phyloP scores from a whole-genome alignment of 306 rosid genomes.

The Vigna angularis region DNA sequence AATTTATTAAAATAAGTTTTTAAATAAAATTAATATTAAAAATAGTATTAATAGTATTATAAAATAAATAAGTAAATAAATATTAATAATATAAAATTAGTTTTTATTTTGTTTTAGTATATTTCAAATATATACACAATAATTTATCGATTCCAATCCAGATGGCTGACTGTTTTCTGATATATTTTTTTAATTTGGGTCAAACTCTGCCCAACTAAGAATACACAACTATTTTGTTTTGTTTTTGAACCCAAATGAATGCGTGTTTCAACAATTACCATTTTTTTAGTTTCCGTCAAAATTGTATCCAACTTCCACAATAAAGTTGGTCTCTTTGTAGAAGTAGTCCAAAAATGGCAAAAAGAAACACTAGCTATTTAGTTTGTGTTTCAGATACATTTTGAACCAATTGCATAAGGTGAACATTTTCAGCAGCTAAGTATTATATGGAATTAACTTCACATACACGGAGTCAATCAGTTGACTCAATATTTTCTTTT shows the following conservation, averaged over 20 bases:
- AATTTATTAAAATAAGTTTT: no score
- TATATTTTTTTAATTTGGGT: no score
- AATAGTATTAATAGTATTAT: no score
- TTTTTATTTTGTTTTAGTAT: no score
- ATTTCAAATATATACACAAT: no score
- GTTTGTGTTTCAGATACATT: background rate
- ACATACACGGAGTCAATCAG: background rate
- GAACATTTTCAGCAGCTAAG: background rate
- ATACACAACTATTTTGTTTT: no score
- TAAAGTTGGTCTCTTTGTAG: background rate
- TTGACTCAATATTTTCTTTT: background rate
- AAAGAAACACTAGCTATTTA: background rate
- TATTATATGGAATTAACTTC: slow-evolving; percentile 15
- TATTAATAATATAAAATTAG: no score
- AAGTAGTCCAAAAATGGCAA: background rate
- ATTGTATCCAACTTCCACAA: background rate
- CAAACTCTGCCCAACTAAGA: no score
- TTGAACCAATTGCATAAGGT: background rate
- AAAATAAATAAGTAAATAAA: no score
- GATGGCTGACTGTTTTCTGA: no score
- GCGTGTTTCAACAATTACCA: background rate
- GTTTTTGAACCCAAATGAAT: slow-evolving; percentile 1
- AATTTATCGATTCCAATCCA: no score
- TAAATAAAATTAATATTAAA: no score
- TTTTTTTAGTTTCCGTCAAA: slow-evolving; percentile 16